Percentiles rank a stretch among this genome's conserved stretches.
These are phyloP conservation scores for Aspergillus nomiae DNA, from an alignment of 2,329 filamentous ascomycete species.

Conservation along the genomic window DNA sequence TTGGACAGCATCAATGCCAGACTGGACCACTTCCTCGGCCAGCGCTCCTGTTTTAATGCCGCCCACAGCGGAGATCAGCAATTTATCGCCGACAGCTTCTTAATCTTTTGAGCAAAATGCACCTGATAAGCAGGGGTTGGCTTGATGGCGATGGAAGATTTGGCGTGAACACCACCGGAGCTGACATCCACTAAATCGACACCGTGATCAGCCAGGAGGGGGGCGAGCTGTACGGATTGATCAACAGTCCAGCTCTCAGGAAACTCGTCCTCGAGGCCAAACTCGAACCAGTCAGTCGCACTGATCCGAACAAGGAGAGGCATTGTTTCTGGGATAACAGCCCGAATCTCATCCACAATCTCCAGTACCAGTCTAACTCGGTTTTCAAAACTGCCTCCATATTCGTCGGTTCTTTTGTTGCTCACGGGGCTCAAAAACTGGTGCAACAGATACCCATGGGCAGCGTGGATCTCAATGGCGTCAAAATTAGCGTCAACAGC, in stretches of 20 bases:
- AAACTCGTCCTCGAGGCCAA: slow-evolving; percentile 16
- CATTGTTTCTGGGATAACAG: slow-evolving; percentile 50
- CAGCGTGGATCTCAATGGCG: slow-evolving; percentile 30
- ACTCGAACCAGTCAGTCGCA: slow-evolving; percentile 65
- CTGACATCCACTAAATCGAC: slow-evolving; percentile 8
- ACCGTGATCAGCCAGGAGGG: slow-evolving; percentile 13
- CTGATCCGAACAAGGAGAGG: slow-evolving; percentile 63
- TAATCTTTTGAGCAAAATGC: slow-evolving; percentile 28
- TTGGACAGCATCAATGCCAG: slow-evolving; percentile 53
- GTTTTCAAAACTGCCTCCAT: slow-evolving; percentile 21
- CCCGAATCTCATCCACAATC: slow-evolving; percentile 38
- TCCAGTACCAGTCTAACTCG: slow-evolving; percentile 13
- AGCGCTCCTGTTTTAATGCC: slow-evolving; percentile 25
- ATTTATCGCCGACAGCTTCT: slow-evolving; percentile 23
- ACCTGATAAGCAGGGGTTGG: slow-evolving; percentile 28
- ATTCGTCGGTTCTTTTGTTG: slow-evolving; percentile 27
- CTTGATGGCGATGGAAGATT: slow-evolving; percentile 16
- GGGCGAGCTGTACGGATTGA: slow-evolving; percentile 11
- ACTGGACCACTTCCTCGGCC: slow-evolving; percentile 53
- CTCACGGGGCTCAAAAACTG: slow-evolving; percentile 27
- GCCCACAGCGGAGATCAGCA: slow-evolving; percentile 25
- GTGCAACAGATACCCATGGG: slow-evolving; percentile 30
- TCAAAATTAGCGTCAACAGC: slow-evolving; percentile 38
- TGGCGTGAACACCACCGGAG: slow-evolving; percentile 6
- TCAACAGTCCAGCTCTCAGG: slow-evolving; percentile 22